Base-by-base conservation (phyloP, 2,329 filamentous ascomycete species). In the Achaetomium macrosporum region DNA sequence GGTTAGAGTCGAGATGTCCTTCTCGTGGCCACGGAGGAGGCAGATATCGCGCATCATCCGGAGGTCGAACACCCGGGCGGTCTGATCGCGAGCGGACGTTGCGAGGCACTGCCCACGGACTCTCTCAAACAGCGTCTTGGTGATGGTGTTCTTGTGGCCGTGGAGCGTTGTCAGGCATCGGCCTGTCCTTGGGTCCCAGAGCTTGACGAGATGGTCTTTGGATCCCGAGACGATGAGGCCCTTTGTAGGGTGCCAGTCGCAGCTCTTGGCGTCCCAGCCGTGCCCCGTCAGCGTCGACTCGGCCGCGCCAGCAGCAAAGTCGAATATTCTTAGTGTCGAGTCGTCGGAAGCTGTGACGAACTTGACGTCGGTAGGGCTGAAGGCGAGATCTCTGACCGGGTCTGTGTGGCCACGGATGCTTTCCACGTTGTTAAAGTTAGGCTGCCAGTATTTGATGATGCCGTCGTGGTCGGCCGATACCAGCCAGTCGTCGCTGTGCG, bases 41-140 rank as follows among this genome's bases (percentile, higher is more conserved):
- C 90, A 89, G 51, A 97, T 91, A 68, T 99, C 93, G 58, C 93
- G 87, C 93, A 99, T 97, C 87, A 96, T 96, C 45, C 93, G 84
- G 51, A 99, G 77, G 68, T 99, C 93, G 64, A 97, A 97, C 42
- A 99, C 83, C 55, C 93, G 84, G 9, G 91, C 90, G 1, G 89
- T 95, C 68, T 95, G 89, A 65, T 99, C 93, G 66, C 93, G 82
- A 41, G 91, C 93, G 31, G 90, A 95, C 0, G 93, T 96, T 35
- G 92, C 93, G 44, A 99, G 79, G 56, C 95, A 86, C 59, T 86
- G 80, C 30, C 89, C 91, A 64, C 88, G 86, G 10, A 88, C 84
- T 47, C 85, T 86, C 67, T 96, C 93, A 66, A 99, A 99, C 42
- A 87, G 73, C 0, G 91, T 95, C 66, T 93, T 93, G 42, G 90